Conservation (phyloP, 2,329 filamentous ascomycete species). For the Clonostachys sp. region DNA sequence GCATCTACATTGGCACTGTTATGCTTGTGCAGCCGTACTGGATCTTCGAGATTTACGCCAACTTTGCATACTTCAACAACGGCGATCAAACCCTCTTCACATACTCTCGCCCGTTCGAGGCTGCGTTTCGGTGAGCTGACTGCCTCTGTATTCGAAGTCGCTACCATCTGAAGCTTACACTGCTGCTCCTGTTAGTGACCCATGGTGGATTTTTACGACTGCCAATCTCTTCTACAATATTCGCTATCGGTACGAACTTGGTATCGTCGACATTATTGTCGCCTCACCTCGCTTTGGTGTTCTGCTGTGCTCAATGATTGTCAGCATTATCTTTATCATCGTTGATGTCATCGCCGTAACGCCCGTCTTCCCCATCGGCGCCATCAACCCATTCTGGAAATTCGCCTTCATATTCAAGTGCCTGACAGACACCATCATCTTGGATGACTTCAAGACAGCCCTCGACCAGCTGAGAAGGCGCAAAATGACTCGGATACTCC, state of each 20-base stretch:
- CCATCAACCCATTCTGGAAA: no score
- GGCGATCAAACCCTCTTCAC: conserved; percentile 46
- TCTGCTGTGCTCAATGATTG: conserved; percentile 54
- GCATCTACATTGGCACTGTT: conserved; percentile 51
- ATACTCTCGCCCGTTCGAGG: conserved; percentile 53
- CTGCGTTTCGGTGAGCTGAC: conserved; percentile 44
- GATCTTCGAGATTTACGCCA: conserved; percentile 60
- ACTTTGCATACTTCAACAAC: conserved; percentile 59
- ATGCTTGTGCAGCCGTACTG: conserved; percentile 58
- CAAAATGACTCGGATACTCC: conserved; percentile 3
- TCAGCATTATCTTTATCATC: conserved; percentile 56
- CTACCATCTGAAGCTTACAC: not conserved
- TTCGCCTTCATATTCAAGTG: conserved; percentile 39
- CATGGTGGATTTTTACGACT: conserved; percentile 65
- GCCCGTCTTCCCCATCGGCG: conserved; percentile 31
- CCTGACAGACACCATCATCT: conserved; percentile 60
- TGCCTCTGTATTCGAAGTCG: not conserved
- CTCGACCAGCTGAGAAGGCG: conserved; percentile 23
- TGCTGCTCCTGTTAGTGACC: conserved; percentile 35
- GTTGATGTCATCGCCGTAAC: conserved; percentile 58
- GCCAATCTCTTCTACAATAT: conserved; percentile 58
- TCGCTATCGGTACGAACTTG: conserved; percentile 56
- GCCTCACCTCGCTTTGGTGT: conserved; percentile 62
- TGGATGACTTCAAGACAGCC: conserved; percentile 64
- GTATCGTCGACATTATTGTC: conserved; percentile 48